Evolutionary conservation across 768 basidiomycete species (phyloP).

Genomic region (Rhodotorula graminis): DNA sequence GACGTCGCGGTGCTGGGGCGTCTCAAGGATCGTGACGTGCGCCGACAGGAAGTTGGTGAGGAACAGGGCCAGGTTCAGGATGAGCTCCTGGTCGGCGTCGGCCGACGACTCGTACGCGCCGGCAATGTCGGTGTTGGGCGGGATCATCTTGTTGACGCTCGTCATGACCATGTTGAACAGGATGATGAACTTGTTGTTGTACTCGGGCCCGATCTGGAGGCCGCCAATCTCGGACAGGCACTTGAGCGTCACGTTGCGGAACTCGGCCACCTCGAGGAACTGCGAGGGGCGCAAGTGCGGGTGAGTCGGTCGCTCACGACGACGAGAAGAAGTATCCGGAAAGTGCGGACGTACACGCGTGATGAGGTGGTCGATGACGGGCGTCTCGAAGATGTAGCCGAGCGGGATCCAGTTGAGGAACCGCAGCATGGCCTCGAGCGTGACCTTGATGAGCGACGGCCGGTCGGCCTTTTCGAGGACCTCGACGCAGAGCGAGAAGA

Average conservation of each 20-base stretch:
- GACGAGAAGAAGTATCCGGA: neutral
- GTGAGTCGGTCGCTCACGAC: neutral
- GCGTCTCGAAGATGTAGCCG: constrained; percentile 97
- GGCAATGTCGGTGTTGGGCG: constrained; percentile 85
- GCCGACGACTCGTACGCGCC: constrained; percentile 82
- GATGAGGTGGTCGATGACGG: constrained; percentile 87
- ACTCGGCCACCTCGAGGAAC: constrained; percentile 96
- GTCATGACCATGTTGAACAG: constrained; percentile 62
- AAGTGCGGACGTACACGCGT: constrained; percentile 70
- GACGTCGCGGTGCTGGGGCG: constrained; percentile 80
- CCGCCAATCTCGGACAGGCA: constrained; percentile 95
- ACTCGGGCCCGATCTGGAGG: constrained; percentile 89
- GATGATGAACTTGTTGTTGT: constrained; percentile 95
- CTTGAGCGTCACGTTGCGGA: constrained; percentile 93
- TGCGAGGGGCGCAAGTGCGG: constrained; percentile 46
- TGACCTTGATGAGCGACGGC: constrained; percentile 85
- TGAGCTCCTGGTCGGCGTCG: constrained; percentile 91
- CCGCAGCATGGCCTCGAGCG: constrained; percentile 85
- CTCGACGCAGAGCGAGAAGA: constrained; percentile 95
- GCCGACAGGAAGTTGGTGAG: constrained; percentile 90
- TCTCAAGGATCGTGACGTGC: constrained; percentile 91
- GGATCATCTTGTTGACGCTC: constrained; percentile 78
- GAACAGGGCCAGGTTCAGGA: constrained; percentile 96
- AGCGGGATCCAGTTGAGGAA: constrained; percentile 99
- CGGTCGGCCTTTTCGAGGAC: constrained; percentile 97